These are phyloP conservation scores for Alternaria solani DNA, from an alignment of 2,329 filamentous ascomycete genomes.

Conservation along the genomic window DNA sequence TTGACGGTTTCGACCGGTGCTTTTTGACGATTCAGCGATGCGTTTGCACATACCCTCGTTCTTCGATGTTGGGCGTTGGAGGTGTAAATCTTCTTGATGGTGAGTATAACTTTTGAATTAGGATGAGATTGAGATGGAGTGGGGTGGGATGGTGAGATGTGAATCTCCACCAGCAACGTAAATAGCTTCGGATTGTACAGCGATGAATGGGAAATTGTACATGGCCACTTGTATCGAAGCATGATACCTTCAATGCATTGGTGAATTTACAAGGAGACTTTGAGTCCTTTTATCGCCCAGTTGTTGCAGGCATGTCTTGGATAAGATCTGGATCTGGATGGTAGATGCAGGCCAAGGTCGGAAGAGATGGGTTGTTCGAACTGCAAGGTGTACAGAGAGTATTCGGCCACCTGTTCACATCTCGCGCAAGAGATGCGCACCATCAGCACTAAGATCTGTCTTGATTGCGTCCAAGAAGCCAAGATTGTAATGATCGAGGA, in stretches of 20 bases:
- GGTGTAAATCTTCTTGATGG: not conserved
- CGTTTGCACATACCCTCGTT: conserved; percentile 13
- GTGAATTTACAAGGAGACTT: not conserved
- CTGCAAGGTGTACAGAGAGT: not conserved
- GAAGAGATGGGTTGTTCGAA: not conserved
- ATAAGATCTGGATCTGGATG: not conserved
- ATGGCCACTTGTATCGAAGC: not conserved
- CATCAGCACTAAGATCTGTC: not conserved
- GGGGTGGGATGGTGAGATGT: not conserved
- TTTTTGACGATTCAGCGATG: conserved; percentile 2
- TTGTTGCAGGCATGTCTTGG: not conserved
- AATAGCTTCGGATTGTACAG: not conserved
- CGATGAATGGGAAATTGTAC: not conserved
- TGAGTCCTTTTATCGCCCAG: not conserved
- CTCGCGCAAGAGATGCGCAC: not conserved
- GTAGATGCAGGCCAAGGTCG: not conserved
- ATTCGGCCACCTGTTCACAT: not conserved
- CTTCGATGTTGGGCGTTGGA: not conserved
- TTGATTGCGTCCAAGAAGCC: not conserved
- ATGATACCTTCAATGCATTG: no score
- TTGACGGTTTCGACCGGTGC: not conserved
- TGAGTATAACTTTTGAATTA: not conserved
- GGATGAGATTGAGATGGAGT: not conserved
- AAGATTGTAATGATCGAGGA: not conserved
- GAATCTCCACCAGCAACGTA: not conserved